Percentiles rank a stretch among this genome's conserved stretches.
These are phyloP conservation scores for Sphagnurus paluster DNA, from an alignment of 1,284 basidiomycete genomes.

Conservation along the genomic window DNA sequence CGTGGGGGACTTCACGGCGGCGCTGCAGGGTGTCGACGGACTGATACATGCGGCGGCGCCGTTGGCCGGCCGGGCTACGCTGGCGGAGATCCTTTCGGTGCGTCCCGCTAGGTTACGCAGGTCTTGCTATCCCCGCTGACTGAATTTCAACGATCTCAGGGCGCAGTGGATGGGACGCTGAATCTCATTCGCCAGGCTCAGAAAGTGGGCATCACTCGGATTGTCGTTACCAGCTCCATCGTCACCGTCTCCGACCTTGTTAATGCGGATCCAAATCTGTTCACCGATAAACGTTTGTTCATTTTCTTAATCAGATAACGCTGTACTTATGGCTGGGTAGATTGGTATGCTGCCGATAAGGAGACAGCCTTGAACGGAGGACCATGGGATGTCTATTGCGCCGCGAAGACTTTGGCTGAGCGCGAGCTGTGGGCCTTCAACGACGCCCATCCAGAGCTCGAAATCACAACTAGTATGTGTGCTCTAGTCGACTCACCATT, in stretches of 20 bases:
- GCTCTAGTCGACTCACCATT: too few species aligned
- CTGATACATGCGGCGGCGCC: constrained; percentile 32
- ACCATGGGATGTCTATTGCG: constrained; percentile 19
- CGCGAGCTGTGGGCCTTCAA: constrained; percentile 27
- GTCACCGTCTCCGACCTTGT: constrained; percentile 14
- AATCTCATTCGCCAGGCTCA: constrained; percentile 31
- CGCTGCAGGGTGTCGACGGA: constrained; percentile 25
- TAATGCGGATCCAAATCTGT: constrained; percentile 7
- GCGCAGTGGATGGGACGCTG: constrained; percentile 31
- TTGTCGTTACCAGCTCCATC: constrained; percentile 28
- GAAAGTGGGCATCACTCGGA: constrained; percentile 27
- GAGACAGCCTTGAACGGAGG: constrained; percentile 19
- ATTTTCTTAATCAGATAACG: background rate
- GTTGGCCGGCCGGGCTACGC: constrained; percentile 17
- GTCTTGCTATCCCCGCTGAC: background rate
- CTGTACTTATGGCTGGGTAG: constrained; percentile 8
- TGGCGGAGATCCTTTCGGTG: constrained; percentile 23
- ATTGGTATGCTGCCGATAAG: constrained; percentile 25
- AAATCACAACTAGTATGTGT: constrained; percentile 25
- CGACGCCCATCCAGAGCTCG: constrained; percentile 24
- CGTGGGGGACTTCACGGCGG: constrained; percentile 25
- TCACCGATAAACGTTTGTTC: constrained; percentile 23
- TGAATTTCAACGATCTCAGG: constrained; percentile 11
- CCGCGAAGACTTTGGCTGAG: constrained; percentile 28
- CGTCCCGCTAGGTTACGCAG: background rate